A percentile compares a stretch with the other conserved stretches of the same genome.
These are phyloP conservation scores for Phytophthora sp. DNA, from an alignment of 352 stramenopile genomes.

Conservation along the genomic window DNA sequence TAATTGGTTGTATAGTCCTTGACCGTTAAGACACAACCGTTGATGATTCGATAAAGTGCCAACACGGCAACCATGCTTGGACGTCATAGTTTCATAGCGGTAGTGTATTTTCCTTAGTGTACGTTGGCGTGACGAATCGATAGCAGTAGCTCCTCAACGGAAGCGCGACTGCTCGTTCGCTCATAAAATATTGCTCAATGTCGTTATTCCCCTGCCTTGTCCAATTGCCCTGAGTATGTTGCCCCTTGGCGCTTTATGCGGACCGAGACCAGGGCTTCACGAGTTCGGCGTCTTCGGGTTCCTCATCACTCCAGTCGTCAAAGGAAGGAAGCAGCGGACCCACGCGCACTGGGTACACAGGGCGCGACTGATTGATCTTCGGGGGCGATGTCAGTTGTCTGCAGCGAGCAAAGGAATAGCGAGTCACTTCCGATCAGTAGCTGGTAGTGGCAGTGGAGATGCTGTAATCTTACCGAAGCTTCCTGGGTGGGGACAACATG, in stretches of 20 bases:
- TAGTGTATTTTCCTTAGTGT: conserved; percentile 28
- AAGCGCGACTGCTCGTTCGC: conserved; percentile 8
- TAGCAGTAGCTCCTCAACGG: not conserved
- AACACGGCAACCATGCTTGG: not conserved
- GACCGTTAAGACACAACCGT: conserved; percentile 7
- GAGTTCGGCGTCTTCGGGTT: conserved; percentile 3
- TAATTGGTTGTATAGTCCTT: conserved; percentile 15
- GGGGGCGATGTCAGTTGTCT: conserved; percentile 27
- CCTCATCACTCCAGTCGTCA: conserved; percentile 29
- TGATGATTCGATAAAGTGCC: conserved; percentile 22
- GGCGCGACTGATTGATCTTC: conserved; percentile 28
- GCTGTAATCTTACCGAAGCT: conserved; percentile 19
- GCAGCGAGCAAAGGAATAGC: conserved; percentile 6
- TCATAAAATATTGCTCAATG: conserved; percentile 40
- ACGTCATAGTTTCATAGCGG: conserved; percentile 6
- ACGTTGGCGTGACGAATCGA: not conserved
- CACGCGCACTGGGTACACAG: conserved; percentile 27
- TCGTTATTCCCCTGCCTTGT: too few relatives aligned
- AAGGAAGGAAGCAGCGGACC: conserved; percentile 30
- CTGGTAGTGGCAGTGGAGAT: not conserved
- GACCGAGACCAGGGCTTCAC: conserved; percentile 30
- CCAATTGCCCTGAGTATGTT: too few relatives aligned
- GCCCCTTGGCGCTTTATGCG: conserved; percentile 29
- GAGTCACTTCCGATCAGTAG: conserved; percentile 13
- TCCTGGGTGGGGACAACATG: conserved; percentile 24